Evolutionary conservation across 306 rosid species (phyloP).

Genomic region (Vicia faba): DNA sequence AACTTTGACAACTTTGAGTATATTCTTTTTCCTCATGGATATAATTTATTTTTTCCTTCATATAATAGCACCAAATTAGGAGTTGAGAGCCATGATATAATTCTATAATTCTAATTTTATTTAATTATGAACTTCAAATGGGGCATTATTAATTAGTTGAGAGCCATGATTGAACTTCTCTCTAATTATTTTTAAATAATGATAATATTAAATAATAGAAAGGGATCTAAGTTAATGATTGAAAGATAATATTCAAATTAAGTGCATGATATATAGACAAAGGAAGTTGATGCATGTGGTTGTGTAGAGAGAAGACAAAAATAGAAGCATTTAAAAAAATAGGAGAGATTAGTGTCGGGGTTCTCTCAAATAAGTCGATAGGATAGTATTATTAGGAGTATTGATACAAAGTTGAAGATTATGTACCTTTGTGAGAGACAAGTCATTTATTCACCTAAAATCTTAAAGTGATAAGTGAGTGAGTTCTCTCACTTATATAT

Average conservation of each 20-base stretch:
- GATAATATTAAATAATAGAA: conserved; percentile 30
- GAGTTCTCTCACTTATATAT: too few species aligned
- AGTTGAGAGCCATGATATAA: too few species aligned
- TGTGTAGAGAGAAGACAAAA: conserved; percentile 38
- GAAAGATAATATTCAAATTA: conserved; percentile 36
- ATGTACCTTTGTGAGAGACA: too few species aligned
- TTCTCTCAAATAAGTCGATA: too few species aligned
- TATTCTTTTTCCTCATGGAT: conserved; percentile 28
- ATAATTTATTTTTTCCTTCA: conserved; percentile 17
- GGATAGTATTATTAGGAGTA: too few species aligned
- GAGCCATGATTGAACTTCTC: conserved; percentile 40
- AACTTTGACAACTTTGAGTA: conserved; percentile 41
- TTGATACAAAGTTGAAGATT: too few species aligned
- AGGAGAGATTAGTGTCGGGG: conserved; percentile 21
- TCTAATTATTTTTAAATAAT: conserved; percentile 4
- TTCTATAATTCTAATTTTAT: conserved; percentile 19
- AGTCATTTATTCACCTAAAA: too few species aligned
- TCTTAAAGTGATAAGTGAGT: too few species aligned
- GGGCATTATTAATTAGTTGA: conserved; percentile 41
- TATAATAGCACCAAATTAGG: conserved; percentile 31
- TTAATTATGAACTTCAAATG: conserved; percentile 29
- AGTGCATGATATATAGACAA: conserved; percentile 43
- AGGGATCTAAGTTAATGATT: conserved; percentile 61
- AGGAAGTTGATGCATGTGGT: conserved; percentile 56
- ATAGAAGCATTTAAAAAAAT: conserved; percentile 32